Conservation (phyloP, 352 stramenopile genomes). For the Saprolegnia parasitica region DNA sequence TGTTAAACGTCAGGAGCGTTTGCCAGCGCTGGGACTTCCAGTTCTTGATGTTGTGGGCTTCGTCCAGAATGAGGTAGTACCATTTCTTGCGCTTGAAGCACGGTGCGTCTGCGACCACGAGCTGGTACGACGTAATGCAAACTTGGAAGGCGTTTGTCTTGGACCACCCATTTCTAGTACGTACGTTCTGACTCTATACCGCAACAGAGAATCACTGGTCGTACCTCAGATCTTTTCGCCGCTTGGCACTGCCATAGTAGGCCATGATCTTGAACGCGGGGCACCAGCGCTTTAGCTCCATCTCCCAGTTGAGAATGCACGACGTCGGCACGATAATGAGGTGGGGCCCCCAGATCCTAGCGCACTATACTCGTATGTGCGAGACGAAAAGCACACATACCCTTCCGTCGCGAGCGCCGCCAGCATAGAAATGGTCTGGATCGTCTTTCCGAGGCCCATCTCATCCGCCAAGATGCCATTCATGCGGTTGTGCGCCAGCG, state of each 20-base stretch:
- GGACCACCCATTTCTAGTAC: constrained; percentile 86
- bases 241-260: constrained; percentile 98
- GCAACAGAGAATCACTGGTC: constrained; percentile 12
- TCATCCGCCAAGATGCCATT: constrained; percentile 99
- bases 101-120: constrained; percentile 96
- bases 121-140: constrained; percentile 98
- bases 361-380: background rate
- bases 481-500: constrained; percentile 94
- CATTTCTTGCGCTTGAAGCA: constrained; percentile 98
- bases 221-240: constrained; percentile 83
- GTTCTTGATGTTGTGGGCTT: constrained; percentile 99
- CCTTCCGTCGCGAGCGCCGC: constrained; percentile 88
- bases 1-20: constrained; percentile 97
- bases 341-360: constrained; percentile 96
- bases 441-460: constrained; percentile 94
- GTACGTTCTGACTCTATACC: background rate
- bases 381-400: background rate
- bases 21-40: constrained; percentile 98
- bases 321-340: constrained; percentile 98
- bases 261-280: constrained; percentile 96
- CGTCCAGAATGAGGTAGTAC: constrained; percentile 99
- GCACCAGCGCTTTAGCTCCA: constrained; percentile 98
- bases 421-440: constrained; percentile 99
- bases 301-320: constrained; percentile 99
- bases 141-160: constrained; percentile 96